Conservation (phyloP, 192 early-diverging fungal species). For the Podila clonocystis region DNA sequence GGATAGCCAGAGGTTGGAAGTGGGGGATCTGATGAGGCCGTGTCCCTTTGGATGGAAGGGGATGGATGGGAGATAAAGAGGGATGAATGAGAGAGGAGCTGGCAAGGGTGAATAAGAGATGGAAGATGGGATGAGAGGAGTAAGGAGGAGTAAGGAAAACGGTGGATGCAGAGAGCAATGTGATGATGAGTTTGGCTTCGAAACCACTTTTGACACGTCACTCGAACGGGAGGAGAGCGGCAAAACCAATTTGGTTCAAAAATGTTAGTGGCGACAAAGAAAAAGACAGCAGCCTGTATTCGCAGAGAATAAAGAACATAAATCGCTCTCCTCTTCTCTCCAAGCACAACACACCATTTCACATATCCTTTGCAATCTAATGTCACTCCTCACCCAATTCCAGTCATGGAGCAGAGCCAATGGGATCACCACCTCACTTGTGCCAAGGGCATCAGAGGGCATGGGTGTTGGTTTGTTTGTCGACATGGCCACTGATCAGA, state of each 20-base stretch:
- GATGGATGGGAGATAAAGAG: background rate
- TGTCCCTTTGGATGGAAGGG: background rate
- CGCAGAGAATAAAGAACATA: no score
- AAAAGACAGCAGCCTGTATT: background rate
- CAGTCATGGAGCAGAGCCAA: slow-evolving; percentile 9
- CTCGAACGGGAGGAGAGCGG: no score
- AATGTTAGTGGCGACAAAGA: background rate
- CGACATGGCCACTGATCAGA: background rate
- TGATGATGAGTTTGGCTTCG: background rate
- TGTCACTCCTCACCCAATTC: slow-evolving; percentile 6
- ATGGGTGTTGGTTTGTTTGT: slow-evolving; percentile 42
- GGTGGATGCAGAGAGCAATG: background rate
- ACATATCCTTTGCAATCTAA: background rate
- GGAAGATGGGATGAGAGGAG: background rate
- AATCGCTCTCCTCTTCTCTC: background rate
- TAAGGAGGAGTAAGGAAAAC: background rate
- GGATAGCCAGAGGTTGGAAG: background rate
- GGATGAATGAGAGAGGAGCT: background rate
- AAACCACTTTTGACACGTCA: background rate
- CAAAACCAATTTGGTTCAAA: no score
- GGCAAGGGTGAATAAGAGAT: background rate
- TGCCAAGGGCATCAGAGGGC: slow-evolving; percentile 21
- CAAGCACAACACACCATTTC: background rate
- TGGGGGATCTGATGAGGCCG: background rate
- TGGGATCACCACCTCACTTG: background rate